Evolutionary conservation across 352 stramenopile genomes (phyloP).

Genomic region (Halophytophthora batemanensis): DNA sequence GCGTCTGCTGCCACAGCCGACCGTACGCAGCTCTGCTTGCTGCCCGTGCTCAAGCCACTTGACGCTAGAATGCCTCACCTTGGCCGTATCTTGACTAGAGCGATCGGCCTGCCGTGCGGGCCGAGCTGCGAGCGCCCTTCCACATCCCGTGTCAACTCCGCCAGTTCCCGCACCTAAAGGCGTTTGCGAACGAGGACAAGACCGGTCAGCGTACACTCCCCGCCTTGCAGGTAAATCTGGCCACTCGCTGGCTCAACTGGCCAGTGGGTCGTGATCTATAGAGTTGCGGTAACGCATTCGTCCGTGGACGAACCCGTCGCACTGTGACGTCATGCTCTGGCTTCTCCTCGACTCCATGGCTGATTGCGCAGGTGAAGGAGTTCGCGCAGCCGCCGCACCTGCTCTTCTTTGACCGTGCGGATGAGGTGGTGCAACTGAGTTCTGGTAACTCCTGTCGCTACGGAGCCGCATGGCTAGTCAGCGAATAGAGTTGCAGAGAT

Average conservation of each 20-base stretch:
- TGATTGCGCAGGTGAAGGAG: conserved; percentile 25
- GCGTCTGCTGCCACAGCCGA: conserved; percentile 17
- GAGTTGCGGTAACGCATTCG: no score
- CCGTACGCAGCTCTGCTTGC: conserved; percentile 3
- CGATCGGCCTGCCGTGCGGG: conserved; percentile 9
- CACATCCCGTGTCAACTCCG: conserved; percentile 42
- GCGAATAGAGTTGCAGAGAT: no score
- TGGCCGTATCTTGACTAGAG: conserved; percentile 12
- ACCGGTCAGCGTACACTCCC: conserved; percentile 6
- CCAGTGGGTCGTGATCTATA: no score
- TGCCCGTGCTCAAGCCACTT: conserved; percentile 5
- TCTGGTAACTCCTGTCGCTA: no score
- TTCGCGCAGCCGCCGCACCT: conserved; percentile 43
- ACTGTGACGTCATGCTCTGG: not conserved
- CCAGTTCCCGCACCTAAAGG: conserved; percentile 27
- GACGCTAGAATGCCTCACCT: not conserved
- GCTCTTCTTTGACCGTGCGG: conserved; percentile 33
- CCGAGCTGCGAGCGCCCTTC: conserved; percentile 35
- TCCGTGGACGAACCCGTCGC: no score
- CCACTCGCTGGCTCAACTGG: no score
- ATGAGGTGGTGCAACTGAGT: conserved; percentile 32
- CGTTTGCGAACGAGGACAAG: conserved; percentile 20
- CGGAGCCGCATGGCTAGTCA: no score
- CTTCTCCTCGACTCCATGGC: not conserved
- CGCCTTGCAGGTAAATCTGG: conserved; percentile 11